Base-by-base conservation (phyloP, 2,329 filamentous ascomycete species). In the Elsinoe fawcettii region DNA sequence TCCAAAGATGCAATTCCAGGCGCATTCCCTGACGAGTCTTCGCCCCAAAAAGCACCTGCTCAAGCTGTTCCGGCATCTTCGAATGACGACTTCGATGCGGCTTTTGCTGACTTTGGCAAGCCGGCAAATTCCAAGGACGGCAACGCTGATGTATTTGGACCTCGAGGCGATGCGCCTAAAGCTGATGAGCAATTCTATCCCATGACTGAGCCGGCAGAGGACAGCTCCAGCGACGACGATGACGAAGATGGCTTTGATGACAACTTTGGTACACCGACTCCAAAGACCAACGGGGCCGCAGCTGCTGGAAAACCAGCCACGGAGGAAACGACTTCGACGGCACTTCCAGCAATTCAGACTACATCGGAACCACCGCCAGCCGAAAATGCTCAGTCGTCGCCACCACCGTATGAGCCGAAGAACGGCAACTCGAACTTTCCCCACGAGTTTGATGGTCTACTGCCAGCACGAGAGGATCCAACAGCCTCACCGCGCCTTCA, bases 171-270 rank as follows among this genome's bases (percentile, higher is more conserved):
- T 8, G 47, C 47, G 2, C 54, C 49, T n/a, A 57, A 36, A 14
- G 20, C 2, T 18, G 18, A 56, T 7, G 67, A 70, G 58, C 66
- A 68, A 0, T 70, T 70, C 27, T 56, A 56, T 22, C 54, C 54
- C 8, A 47, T 55, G 53, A 55, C 39, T 20, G 39, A 56, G 27
- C 54, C 54, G 88, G 60, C 80, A 83, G 87, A 91, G 58, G 90
- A 95, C 56, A 88, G 91, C 25, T 86, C 95, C 20, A 91, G 87
- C 27, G 90, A 95, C 60, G 72, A 70, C 56, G 74, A 73, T 20
- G 81, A 82, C 51, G 90, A 88, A 41, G 75, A 74, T 64, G 90
- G 91, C 0, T 97, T 97, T 67, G 92, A 95, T 51, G 93, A 99
- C 67, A 86, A 96, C 70, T 97, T 97, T 68, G 85, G 87, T 0